Evolutionary conservation across 768 basidiomycete genomes (phyloP), one percentile per base, ranked within the genome.

Genomic region (Lentinula lateritia): DNA sequence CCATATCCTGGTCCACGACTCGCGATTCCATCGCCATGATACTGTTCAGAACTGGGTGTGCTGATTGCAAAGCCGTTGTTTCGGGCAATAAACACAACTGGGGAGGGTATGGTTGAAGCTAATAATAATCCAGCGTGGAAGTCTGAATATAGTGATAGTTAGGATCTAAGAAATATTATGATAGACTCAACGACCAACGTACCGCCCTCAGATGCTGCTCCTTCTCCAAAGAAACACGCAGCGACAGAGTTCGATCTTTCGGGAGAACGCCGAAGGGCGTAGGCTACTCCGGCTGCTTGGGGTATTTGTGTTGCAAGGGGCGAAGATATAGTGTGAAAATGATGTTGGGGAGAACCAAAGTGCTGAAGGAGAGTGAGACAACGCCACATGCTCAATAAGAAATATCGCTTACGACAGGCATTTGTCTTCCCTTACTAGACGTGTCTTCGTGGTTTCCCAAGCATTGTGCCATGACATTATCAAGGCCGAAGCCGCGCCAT

Each of bases 11-110:
- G 91, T 0, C 95, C 95, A 23, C 95, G 85, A 28, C 89, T 83
- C 2, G 93, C 94, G 66, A 98, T 94, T 9, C 95, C 95, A 71
- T 97, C 95, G 0, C 95, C 95, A 62, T 89, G 82, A 71, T 85
- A 98, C 68, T 97, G 95, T 72, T 97, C 93, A 1, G 85, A 80
- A 13, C 89, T 84, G 0, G 95, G 95, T 3, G 95, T 97, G 52
- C 92, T 95, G 70, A 98, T 98, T 35, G 95, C 95, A 67, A 97
- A 97, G 3, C 94, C 93, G 67, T 96, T 96, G 66, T 90, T 90
- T 38, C 89, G 83, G 12, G 83, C 88, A 61, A 92, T 81, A 73
- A 83, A 93, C 16, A 92, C 71, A 3, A 86, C 85, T 2, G 90
- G 90, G 1, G 86, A 83, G 0, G 89, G 85, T 32, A 93, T 78